These are phyloP conservation scores for Alternaria solani DNA, from an alignment of 2,329 filamentous ascomycete species.

Conservation along the genomic window DNA sequence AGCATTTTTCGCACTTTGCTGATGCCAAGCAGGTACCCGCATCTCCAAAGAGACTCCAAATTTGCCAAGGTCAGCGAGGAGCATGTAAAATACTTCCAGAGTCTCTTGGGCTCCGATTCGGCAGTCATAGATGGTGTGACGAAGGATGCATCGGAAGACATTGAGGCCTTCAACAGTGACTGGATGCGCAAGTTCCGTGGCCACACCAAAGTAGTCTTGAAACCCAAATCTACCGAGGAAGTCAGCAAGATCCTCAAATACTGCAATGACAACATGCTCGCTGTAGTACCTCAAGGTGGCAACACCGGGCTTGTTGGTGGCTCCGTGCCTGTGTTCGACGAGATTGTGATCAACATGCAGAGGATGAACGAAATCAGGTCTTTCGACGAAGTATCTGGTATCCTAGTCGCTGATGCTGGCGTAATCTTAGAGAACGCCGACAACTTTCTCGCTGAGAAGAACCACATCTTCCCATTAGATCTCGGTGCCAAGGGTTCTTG, in stretches of 20 bases:
- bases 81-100: slow-evolving; percentile 83
- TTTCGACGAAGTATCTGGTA: slow-evolving; percentile 92
- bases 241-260: slow-evolving; percentile 91
- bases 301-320: slow-evolving; percentile 97
- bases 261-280: slow-evolving; percentile 91
- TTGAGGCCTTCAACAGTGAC: slow-evolving; percentile 93
- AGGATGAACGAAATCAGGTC: slow-evolving; percentile 91
- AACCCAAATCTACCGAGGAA: slow-evolving; percentile 83
- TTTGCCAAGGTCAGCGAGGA: slow-evolving; percentile 77
- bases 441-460: slow-evolving; percentile 80
- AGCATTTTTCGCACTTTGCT: not conserved
- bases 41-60: slow-evolving; percentile 78
- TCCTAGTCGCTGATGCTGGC: slow-evolving; percentile 88
- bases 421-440: slow-evolving; percentile 91
- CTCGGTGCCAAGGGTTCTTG: slow-evolving; percentile 98
- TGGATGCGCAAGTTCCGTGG: slow-evolving; percentile 99
- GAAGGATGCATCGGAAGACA: slow-evolving; percentile 75
- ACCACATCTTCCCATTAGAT: slow-evolving; percentile 93
- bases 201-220: slow-evolving; percentile 85
- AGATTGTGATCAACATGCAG: slow-evolving; percentile 90
- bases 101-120: slow-evolving; percentile 78
- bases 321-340: slow-evolving; percentile 95
- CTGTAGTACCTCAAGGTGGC: slow-evolving; percentile 95
- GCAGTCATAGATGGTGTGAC: slow-evolving; percentile 87
- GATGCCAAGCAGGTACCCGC: slow-evolving; percentile 66